Conservation (phyloP, 73 alveolate genomes). For the Paramecium biaurelia region DNA sequence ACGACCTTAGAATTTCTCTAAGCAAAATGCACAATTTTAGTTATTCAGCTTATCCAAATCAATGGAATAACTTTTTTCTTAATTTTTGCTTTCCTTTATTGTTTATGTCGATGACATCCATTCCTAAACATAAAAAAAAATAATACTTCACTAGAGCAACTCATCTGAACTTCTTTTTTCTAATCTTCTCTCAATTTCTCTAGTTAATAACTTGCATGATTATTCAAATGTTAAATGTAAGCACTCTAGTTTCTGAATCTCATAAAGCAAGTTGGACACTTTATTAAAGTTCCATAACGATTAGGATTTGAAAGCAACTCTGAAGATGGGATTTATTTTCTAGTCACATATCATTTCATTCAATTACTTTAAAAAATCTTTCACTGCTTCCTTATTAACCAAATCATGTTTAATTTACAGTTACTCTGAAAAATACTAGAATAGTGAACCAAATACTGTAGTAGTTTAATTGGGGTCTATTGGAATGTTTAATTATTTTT, state of each 20-base stretch:
- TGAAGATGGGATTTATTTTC: not conserved
- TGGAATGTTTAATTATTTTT: not conserved
- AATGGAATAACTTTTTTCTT: not conserved
- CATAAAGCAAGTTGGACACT: constrained; percentile 37
- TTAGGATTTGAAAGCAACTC: constrained; percentile 30
- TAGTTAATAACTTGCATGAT: not conserved
- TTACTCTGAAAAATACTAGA: not conserved
- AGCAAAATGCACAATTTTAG: not conserved
- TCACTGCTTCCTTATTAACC: not conserved
- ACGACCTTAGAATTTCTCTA: not conserved
- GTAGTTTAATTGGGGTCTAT: not conserved
- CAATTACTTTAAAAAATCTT: not conserved
- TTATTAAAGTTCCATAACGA: constrained; percentile 6
- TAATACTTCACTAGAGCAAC: not conserved
- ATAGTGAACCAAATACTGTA: not conserved
- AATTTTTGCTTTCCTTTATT: not conserved
- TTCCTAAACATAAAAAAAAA: not conserved
- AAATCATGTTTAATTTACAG: not conserved
- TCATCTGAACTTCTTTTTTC: not conserved
- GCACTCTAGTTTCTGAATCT: constrained; percentile 4
- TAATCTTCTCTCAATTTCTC: not conserved
- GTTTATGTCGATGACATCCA: not conserved
- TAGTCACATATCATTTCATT: not conserved
- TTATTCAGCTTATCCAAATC: not conserved
- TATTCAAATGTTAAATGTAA: not conserved